Evolutionary conservation across 495 filamentous ascomycete genomes (phyloP).

Genomic region (Penicillium ucsense): DNA sequence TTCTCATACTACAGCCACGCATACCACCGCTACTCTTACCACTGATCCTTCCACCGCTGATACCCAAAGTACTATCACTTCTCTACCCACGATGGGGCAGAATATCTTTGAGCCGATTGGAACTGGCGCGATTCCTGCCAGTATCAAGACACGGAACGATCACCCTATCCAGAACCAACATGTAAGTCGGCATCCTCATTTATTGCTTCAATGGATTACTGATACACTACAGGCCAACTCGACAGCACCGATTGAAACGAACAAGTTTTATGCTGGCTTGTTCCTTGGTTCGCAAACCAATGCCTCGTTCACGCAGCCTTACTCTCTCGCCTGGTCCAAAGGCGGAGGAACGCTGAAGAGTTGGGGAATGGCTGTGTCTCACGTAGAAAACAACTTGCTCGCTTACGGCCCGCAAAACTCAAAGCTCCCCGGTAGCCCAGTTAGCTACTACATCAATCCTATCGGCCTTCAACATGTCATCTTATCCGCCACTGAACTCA

Average conservation of each 20-base stretch:
- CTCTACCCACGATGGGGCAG: conserved; percentile 3
- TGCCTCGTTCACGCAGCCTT: conserved; percentile 75
- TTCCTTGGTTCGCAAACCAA: conserved; percentile 67
- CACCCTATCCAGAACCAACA: conserved; percentile 41
- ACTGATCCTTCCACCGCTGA: no score
- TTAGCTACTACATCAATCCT: conserved; percentile 70
- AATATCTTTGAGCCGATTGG: conserved; percentile 51
- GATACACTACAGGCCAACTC: conserved; percentile 22
- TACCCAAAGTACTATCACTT: no score
- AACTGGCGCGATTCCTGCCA: conserved; percentile 45
- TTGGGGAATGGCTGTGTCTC: conserved; percentile 70
- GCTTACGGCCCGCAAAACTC: conserved; percentile 46
- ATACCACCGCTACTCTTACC: no score
- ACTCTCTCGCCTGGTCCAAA: conserved; percentile 67
- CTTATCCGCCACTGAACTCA: conserved; percentile 69
- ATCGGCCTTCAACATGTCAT: conserved; percentile 72
- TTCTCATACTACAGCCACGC: no score
- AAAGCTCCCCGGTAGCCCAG: conserved; percentile 46
- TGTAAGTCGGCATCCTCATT: conserved; percentile 26
- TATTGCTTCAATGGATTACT: conserved; percentile 1
- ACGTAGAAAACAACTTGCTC: conserved; percentile 55
- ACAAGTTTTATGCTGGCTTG: conserved; percentile 91
- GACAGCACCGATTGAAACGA: conserved; percentile 55
- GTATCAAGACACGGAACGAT: conserved; percentile 40
- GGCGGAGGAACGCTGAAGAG: conserved; percentile 55